Evolutionary conservation across 768 basidiomycete genomes (phyloP).

Genomic region (Termitomyces sp.): DNA sequence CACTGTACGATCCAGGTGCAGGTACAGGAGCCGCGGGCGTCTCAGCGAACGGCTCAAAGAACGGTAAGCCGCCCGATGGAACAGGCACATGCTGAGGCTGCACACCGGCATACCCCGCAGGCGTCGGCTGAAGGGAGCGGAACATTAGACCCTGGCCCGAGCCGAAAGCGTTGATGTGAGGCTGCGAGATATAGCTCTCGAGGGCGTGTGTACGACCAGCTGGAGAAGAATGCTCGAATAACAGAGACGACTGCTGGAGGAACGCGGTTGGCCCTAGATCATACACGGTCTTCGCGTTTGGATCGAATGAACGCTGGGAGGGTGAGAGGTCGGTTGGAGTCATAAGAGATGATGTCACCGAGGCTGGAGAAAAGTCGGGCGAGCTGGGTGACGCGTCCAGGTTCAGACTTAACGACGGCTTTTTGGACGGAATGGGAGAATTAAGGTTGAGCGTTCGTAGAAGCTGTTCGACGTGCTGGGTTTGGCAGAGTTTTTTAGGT

Average conservation of each 20-base stretch:
- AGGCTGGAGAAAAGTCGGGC: constrained; percentile 70
- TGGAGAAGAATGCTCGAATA: constrained; percentile 31
- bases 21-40: constrained; percentile 13
- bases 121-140: not conserved
- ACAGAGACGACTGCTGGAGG: constrained; percentile 27
- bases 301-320: constrained; percentile 48
- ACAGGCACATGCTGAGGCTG: constrained; percentile 13
- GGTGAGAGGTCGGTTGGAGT: constrained; percentile 76
- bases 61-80: constrained; percentile 24
- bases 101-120: not conserved
- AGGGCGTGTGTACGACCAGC: constrained; percentile 11
- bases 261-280: constrained; percentile 38
- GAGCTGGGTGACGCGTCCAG: constrained; percentile 45
- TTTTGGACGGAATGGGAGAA: constrained; percentile 55
- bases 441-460: constrained; percentile 75
- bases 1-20: constrained; percentile 23
- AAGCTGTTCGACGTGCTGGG: constrained; percentile 74
- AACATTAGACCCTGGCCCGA: not conserved
- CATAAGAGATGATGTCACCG: constrained; percentile 62
- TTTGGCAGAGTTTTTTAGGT: not conserved
- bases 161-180: not conserved
- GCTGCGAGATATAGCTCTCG: constrained; percentile 12
- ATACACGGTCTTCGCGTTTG: constrained; percentile 44
- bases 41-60: constrained; percentile 53
- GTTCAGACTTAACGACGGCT: constrained; percentile 37